Evolutionary conservation across 495 filamentous ascomycete genomes (phyloP), one percentile per base, ranked within the genome.

Genomic region (Penicillium cinerascens): DNA sequence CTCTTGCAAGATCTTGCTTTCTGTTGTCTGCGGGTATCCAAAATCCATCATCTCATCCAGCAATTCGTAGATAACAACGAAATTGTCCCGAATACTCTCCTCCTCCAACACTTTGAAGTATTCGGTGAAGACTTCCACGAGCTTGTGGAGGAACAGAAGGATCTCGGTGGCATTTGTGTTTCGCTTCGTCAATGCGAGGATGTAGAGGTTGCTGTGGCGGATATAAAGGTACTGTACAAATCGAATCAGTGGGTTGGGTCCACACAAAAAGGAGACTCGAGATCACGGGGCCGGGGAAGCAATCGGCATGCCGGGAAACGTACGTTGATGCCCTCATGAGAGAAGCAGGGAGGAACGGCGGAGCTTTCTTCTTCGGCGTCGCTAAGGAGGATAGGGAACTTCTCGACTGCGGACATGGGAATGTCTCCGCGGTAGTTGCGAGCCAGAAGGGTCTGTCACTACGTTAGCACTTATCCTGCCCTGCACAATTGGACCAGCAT

Each of bases 41-140:
- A 97, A 99, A 70, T 99, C 95, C 95, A 99, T 99, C 95, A 99
- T 99, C 76, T 99, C 95, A 68, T 99, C 95, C 56, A 99, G 82
- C 47, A 99, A 74, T 73, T 99, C 95, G 78, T 99, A 99, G 63
- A 99, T 99, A 63, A 99, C 82, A 70, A 99, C 95, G 61, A 97
- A 99, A 77, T 99, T 99, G 75, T 99, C 95, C 49, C 95, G 87
- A 67, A 99, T 99, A 69, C 89, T 95, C 73, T 99, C 95, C 71
- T 99, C 95, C 70, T 99, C 95, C 47, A 99, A 82, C 62, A 95
- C 92, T 69, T 99, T 99, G 79, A 99, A 99, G 76, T 99, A 99
- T 70, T 99, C 95, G 39, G 95, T 97, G 66, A 99, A 97, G 42
- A 97, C 95, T 73, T 97, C 95, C 60, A 99, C 95, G 45, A 99